Conservation (phyloP, 192 early-diverging fungal genomes). For the Coemansia reversa region DNA sequence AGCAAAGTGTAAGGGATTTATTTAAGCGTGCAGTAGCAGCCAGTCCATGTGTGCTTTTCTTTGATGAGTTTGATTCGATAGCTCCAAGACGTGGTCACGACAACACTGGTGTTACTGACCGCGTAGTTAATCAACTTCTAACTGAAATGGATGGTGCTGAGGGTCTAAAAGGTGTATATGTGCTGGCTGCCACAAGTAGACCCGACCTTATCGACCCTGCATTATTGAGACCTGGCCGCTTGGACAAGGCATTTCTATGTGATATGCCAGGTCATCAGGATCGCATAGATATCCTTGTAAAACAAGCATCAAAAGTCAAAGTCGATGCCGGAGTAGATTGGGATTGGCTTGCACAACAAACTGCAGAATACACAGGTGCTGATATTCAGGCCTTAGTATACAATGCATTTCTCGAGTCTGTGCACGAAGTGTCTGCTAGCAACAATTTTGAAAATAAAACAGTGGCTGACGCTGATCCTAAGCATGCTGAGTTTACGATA, state of each 20-base stretch:
- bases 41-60: conserved; percentile 93
- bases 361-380: conserved; percentile 83
- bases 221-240: conserved; percentile 74
- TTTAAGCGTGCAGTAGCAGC: conserved; percentile 93
- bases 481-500: conserved; percentile 19
- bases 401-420: conserved; percentile 86
- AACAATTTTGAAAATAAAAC: not conserved
- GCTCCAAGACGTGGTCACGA: conserved; percentile 96
- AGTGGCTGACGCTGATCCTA: not conserved
- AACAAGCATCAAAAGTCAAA: conserved; percentile 70
- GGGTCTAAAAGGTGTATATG: conserved; percentile 93
- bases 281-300: conserved; percentile 75
- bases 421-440: conserved; percentile 60
- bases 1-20: conserved; percentile 90
- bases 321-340: conserved; percentile 68
- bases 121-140: conserved; percentile 97
- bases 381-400: conserved; percentile 94
- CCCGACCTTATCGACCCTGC: conserved; percentile 86
- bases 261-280: conserved; percentile 76
- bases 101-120: conserved; percentile 97
- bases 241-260: conserved; percentile 85
- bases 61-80: conserved; percentile 98
- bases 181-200: conserved; percentile 86
- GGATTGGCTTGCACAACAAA: conserved; percentile 58
- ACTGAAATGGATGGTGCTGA: conserved; percentile 99